phyloP scores from a whole-genome alignment of 768 basidiomycete species.

The Pseudohyphozyma bogoriensis region DNA sequence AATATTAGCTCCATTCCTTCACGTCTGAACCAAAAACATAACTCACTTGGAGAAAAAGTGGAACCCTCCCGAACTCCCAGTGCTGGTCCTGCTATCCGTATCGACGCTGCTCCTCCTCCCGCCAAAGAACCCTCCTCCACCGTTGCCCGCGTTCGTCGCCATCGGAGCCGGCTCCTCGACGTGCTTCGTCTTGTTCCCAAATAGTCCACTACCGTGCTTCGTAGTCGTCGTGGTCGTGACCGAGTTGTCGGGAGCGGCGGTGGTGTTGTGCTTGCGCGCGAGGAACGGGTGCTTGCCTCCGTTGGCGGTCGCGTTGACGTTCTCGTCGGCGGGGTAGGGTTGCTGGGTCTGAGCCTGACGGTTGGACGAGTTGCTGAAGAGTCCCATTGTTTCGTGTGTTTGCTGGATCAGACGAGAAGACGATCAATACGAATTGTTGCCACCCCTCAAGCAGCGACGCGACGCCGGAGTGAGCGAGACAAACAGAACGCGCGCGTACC shows the following conservation, averaged over 20 bases:
- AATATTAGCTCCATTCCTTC: neutral
- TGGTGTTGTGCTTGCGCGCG: neutral
- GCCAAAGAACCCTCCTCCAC: neutral
- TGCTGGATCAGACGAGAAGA: too few relatives aligned
- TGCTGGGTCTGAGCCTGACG: too few relatives aligned
- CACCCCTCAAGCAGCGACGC: too few relatives aligned
- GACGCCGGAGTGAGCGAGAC: too few relatives aligned
- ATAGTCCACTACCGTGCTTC: too few relatives aligned
- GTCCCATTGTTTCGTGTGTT: too few relatives aligned
- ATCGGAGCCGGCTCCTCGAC: neutral
- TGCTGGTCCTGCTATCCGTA: neutral
- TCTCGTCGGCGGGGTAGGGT: too few relatives aligned
- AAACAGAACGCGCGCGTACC: too few relatives aligned
- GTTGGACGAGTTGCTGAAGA: too few relatives aligned
- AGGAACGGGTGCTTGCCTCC: neutral
- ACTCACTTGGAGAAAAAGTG: neutral
- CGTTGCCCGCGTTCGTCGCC: neutral
- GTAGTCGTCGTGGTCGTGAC: too few relatives aligned
- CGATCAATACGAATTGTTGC: too few relatives aligned
- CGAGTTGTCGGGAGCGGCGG: too few relatives aligned
- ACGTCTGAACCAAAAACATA: neutral
- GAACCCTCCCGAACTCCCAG: neutral
- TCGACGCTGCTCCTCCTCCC: neutral
- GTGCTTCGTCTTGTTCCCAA: neutral
- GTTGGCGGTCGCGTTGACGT: neutral